These are phyloP conservation scores for Coemansia sp. DNA, from an alignment of 192 early-diverging fungal species.

Conservation along the genomic window DNA sequence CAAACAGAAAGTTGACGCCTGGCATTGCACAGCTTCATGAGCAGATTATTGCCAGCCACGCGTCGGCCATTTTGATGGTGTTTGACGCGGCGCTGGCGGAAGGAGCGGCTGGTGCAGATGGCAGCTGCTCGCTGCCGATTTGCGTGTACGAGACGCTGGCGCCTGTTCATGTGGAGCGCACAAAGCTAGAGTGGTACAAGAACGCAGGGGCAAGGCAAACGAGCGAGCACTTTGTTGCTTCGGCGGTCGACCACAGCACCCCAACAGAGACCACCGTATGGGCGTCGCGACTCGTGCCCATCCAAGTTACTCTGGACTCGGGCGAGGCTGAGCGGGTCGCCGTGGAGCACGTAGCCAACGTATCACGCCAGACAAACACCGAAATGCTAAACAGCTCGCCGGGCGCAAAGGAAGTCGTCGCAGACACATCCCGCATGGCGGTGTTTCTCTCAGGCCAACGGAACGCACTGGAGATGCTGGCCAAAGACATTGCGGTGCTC, in stretches of 20 bases:
- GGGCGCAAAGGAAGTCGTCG: background rate
- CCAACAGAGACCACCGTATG: constrained; percentile 12
- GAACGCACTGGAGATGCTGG: constrained; percentile 50
- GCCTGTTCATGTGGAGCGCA: constrained; percentile 16
- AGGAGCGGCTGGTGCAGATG: constrained; percentile 3
- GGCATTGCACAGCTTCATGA: constrained; percentile 30
- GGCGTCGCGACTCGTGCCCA: constrained; percentile 41
- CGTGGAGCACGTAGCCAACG: constrained; percentile 44
- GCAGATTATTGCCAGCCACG: constrained; percentile 20
- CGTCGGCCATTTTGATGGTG: constrained; percentile 40
- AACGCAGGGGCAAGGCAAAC: background rate
- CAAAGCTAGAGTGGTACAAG: constrained; percentile 17
- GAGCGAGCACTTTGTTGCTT: constrained; percentile 26
- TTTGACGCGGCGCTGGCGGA: constrained; percentile 40
- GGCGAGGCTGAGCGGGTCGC: constrained; percentile 55
- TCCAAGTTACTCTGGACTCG: constrained; percentile 38
- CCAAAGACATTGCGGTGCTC: constrained; percentile 38
- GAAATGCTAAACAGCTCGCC: constrained; percentile 8
- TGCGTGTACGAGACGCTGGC: constrained; percentile 43
- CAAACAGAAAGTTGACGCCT: constrained; percentile 13
- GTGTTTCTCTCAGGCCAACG: constrained; percentile 45
- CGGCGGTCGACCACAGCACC: background rate
- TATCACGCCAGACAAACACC: constrained; percentile 14
- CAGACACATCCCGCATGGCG: constrained; percentile 19
- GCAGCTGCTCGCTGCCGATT: constrained; percentile 28